phyloP scores from a whole-genome alignment of 1,139 yeast species.

The Lodderomyces jiufengensis region DNA sequence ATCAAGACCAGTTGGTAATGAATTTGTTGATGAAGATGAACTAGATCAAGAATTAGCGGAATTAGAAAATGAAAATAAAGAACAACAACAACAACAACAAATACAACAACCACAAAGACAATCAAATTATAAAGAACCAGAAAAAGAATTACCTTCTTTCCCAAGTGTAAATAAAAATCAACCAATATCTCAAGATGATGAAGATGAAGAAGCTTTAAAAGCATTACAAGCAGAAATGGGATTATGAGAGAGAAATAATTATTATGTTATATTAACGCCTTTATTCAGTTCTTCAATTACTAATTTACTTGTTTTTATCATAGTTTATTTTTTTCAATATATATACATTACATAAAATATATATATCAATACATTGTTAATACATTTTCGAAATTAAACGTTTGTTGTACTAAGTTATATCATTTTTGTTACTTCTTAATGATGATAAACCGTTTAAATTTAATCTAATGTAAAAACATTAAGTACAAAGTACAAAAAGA shows the following conservation, averaged over 20 bases:
- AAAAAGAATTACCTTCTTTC: slow-evolving; percentile 43
- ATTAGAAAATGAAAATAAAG: slow-evolving; percentile 75
- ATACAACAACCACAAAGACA: slow-evolving; percentile 10
- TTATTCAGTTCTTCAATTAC: background rate
- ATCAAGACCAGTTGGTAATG: slow-evolving; percentile 84
- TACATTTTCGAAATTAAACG: too few species aligned
- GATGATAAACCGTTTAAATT: too few species aligned
- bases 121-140: slow-evolving; percentile 12
- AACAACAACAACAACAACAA: slow-evolving; percentile 28
- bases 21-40: slow-evolving; percentile 76
- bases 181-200: slow-evolving; percentile 59
- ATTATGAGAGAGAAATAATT: slow-evolving; percentile 29
- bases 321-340: too few species aligned
- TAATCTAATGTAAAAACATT: too few species aligned
- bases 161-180: slow-evolving; percentile 42
- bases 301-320: too few species aligned
- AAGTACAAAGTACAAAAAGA: too few species aligned
- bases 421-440: too few species aligned
- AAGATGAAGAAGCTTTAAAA: slow-evolving; percentile 86
- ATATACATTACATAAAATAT: too few species aligned
- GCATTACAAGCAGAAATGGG: slow-evolving; percentile 97
- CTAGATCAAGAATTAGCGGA: slow-evolving; percentile 87
- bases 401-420: too few species aligned
- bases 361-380: too few species aligned
- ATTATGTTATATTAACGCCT: too few species aligned